A percentile compares a stretch with the other conserved stretches of the same genome.
Evolutionary conservation across 495 filamentous ascomycete species (phyloP).

Genomic region (Podospora tetraspora): DNA sequence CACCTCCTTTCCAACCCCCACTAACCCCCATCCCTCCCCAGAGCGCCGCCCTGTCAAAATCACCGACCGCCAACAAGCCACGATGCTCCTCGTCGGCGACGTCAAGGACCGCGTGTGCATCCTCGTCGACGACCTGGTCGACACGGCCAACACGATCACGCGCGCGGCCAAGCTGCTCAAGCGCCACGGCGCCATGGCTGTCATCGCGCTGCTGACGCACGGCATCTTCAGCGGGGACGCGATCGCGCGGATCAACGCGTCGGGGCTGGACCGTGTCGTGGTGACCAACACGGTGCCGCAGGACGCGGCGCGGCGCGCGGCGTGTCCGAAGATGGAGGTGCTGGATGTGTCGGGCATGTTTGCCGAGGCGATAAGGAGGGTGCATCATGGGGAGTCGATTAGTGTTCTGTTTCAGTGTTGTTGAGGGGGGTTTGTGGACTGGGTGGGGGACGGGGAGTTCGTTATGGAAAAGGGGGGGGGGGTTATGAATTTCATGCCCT

Average conservation of each 20-base stretch:
- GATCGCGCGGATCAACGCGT: slow-evolving; percentile 89
- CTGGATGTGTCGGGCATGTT: slow-evolving; percentile 86
- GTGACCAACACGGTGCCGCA: slow-evolving; percentile 95
- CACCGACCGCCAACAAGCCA: slow-evolving; percentile 89
- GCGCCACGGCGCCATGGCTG: slow-evolving; percentile 80
- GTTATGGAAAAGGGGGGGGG: too few relatives aligned
- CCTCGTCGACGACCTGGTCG: slow-evolving; percentile 87
- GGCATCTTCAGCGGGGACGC: slow-evolving; percentile 93
- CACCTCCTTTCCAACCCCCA: too few relatives aligned
- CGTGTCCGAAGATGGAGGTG: slow-evolving; percentile 83
- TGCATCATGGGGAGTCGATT: slow-evolving; percentile 96
- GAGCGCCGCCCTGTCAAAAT: slow-evolving; percentile 95
- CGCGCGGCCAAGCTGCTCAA: slow-evolving; percentile 93
- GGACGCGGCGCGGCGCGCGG: slow-evolving; percentile 56
- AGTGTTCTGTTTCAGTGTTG: slow-evolving; percentile 93
- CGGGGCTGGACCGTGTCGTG: slow-evolving; percentile 81
- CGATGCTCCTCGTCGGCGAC: slow-evolving; percentile 97
- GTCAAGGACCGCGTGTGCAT: slow-evolving; percentile 79
- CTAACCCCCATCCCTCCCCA: slow-evolving; percentile 22
- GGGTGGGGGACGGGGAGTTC: too few relatives aligned
- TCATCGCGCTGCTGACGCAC: slow-evolving; percentile 90
- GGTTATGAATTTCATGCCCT: too few relatives aligned
- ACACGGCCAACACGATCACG: slow-evolving; percentile 96
- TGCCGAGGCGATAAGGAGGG: slow-evolving; percentile 91
- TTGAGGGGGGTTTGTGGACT: background rate